These are phyloP conservation scores for Pycnococcus provasolii DNA, from an alignment of 139 green algal genomes.

Conservation along the genomic window DNA sequence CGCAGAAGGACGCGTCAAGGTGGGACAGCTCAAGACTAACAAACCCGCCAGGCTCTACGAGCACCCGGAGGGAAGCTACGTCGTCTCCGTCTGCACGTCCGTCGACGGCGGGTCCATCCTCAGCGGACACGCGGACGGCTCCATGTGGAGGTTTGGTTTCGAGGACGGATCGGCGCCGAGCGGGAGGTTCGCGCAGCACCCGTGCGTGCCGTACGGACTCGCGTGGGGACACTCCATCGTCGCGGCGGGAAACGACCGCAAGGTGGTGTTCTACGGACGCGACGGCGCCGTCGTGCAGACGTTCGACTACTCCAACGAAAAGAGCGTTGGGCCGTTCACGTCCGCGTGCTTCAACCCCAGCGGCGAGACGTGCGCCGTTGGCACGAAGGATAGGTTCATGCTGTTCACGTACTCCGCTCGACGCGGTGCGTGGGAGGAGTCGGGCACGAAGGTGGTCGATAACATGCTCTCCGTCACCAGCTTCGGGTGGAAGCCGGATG, in stretches of 20 bases:
- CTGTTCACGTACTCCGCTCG: slow-evolving; percentile 40
- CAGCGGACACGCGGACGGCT: slow-evolving; percentile 55
- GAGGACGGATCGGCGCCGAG: slow-evolving; percentile 30
- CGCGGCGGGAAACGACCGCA: slow-evolving; percentile 51
- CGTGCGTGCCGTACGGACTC: slow-evolving; percentile 49
- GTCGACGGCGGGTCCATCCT: slow-evolving; percentile 43
- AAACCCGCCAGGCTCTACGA: slow-evolving; percentile 59
- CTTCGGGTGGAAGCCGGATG: slow-evolving; percentile 59
- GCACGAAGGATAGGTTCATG: slow-evolving; percentile 53
- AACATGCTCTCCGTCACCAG: slow-evolving; percentile 56
- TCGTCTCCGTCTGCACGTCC: slow-evolving; percentile 47
- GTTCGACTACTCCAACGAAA: slow-evolving; percentile 46
- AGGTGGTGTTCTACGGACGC: slow-evolving; percentile 57
- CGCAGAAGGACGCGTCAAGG: slow-evolving; percentile 54
- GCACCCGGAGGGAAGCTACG: slow-evolving; percentile 49
- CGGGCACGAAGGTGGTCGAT: slow-evolving; percentile 42
- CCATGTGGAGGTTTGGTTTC: slow-evolving; percentile 57
- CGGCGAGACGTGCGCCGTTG: slow-evolving; percentile 55
- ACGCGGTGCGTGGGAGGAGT: slow-evolving; percentile 36
- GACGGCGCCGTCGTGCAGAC: slow-evolving; percentile 41
- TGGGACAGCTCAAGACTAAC: slow-evolving; percentile 55
- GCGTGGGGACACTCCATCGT: slow-evolving; percentile 49
- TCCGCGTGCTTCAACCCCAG: slow-evolving; percentile 36
- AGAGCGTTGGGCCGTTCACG: slow-evolving; percentile 41
- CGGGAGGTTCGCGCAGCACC: slow-evolving; percentile 46